A percentile compares a stretch with the other conserved stretches of the same genome.
These are phyloP conservation scores for Linnemannia schmuckeri DNA, from an alignment of 192 early-diverging fungal genomes.

Conservation along the genomic window DNA sequence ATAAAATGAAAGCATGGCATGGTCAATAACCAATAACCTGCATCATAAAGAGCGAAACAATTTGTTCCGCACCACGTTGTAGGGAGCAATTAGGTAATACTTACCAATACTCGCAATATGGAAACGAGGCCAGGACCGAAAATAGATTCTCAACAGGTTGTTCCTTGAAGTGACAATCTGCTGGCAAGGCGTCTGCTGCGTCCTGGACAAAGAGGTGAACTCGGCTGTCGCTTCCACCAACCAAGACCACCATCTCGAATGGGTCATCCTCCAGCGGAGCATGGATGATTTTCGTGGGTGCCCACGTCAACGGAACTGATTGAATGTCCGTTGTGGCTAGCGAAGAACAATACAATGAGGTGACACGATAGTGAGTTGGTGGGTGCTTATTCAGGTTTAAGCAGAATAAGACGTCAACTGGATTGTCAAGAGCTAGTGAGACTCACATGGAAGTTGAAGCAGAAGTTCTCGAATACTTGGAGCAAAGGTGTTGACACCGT, in stretches of 20 bases:
- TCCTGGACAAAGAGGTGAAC: conserved; percentile 48
- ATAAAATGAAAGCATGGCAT: neutral
- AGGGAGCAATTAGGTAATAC: neutral
- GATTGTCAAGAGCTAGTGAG: neutral
- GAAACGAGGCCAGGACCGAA: conserved; percentile 34
- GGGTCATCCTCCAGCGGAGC: conserved; percentile 42
- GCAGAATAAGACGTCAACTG: neutral
- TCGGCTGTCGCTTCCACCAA: conserved; percentile 50
- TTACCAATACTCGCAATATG: conserved; percentile 55
- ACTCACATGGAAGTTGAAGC: conserved; percentile 33
- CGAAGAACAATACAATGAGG: neutral
- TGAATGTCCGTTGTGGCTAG: conserved; percentile 45
- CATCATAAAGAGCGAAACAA: neutral
- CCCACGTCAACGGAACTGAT: conserved; percentile 35
- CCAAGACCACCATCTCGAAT: conserved; percentile 46
- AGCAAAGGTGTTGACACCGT: conserved; percentile 43
- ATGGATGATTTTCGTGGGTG: conserved; percentile 51
- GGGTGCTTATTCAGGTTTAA: neutral
- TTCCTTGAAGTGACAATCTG: conserved; percentile 3
- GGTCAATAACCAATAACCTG: neutral
- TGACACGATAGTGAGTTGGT: neutral
- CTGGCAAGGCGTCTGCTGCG: neutral
- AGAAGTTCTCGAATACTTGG: conserved; percentile 34
- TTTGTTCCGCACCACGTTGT: neutral
- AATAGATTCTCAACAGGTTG: conserved; percentile 21